Evolutionary conservation across 73 alveolate genomes (phyloP).

Genomic region (Paramecium sexaurelia): DNA sequence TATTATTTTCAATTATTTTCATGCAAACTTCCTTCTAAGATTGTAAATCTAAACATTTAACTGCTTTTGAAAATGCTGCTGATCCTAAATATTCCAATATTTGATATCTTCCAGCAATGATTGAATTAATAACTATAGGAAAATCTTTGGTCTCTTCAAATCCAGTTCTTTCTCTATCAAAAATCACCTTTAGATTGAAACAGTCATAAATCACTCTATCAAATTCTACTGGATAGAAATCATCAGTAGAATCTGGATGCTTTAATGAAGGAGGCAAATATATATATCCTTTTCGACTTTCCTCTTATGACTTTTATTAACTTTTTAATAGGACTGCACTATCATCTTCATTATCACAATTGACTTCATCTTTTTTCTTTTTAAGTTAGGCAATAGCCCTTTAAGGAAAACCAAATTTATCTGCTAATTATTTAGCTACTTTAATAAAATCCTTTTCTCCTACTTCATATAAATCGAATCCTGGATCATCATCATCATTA

Average conservation of each 20-base stretch:
- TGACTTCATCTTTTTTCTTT: not conserved
- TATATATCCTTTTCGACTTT: constrained; percentile 56
- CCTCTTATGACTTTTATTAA: constrained; percentile 65
- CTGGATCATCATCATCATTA: constrained; percentile 98
- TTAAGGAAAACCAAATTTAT: constrained; percentile 91
- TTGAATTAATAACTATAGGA: constrained; percentile 93
- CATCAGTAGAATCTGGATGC: constrained; percentile 94
- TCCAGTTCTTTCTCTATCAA: constrained; percentile 99
- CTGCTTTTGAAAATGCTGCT: constrained; percentile 99
- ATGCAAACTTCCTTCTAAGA: constrained; percentile 97
- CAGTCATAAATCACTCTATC: constrained; percentile 97
- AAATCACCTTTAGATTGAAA: constrained; percentile 96
- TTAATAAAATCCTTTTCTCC: constrained; percentile 91
- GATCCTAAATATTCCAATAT: constrained; percentile 98
- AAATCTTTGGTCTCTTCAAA: constrained; percentile 99
- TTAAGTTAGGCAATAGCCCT: constrained; percentile 80
- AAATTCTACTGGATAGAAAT: constrained; percentile 98
- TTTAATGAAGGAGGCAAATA: constrained; percentile 89
- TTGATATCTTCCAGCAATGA: constrained; percentile 97
- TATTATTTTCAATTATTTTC: constrained; percentile 99
- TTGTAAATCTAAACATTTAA: constrained; percentile 96
- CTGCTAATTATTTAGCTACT: constrained; percentile 93
- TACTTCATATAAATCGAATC: constrained; percentile 94
- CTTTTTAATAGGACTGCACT: constrained; percentile 60
- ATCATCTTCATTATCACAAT: constrained; percentile 67